These are phyloP conservation scores for Neoconidiobolus thromboides DNA, from an alignment of 371 early-diverging fungal species.

Conservation along the genomic window DNA sequence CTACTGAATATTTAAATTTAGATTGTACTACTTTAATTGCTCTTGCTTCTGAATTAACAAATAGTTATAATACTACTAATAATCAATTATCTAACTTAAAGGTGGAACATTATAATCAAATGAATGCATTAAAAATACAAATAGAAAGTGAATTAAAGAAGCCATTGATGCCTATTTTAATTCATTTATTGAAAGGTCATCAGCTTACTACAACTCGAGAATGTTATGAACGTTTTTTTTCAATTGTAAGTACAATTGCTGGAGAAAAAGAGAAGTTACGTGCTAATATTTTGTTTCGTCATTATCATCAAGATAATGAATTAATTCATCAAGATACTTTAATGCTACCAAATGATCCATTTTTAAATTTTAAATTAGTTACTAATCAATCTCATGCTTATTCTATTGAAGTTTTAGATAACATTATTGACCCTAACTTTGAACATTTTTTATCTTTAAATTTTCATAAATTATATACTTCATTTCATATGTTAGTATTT, in stretches of 20 bases:
- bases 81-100: no score
- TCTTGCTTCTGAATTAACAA: background rate
- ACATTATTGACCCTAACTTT: background rate
- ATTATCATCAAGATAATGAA: background rate
- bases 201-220: background rate
- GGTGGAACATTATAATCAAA: background rate
- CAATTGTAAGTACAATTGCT: background rate
- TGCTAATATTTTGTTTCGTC: background rate
- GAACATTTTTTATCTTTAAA: background rate
- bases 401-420: background rate
- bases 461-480: background rate
- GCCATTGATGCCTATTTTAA: background rate
- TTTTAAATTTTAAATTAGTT: background rate
- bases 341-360: background rate
- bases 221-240: background rate
- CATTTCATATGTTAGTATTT: background rate
- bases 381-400: background rate
- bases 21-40: background rate
- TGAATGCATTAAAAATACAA: background rate
- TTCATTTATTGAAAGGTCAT: background rate
- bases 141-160: background rate
- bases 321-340: background rate
- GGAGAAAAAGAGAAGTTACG: background rate
- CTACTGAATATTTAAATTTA: background rate
- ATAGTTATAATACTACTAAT: no score